phyloP scores from a whole-genome alignment of 108 stramenopile genomes.

The Schizochytrium sp. region DNA sequence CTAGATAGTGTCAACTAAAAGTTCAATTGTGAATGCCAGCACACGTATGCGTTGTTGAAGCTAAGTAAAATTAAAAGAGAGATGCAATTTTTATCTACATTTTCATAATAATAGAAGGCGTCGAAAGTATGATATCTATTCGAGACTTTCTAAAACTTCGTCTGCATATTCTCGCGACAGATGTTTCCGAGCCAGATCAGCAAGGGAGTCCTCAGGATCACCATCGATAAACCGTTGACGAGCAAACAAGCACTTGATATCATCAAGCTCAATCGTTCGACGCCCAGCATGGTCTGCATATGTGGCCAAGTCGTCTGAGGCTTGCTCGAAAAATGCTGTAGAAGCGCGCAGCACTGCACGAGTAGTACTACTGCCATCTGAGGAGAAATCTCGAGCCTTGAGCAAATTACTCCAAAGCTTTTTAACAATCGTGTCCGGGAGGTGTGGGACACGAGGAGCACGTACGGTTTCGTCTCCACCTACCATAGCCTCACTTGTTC shows the following conservation, averaged over 20 bases:
- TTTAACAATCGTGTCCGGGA: not conserved
- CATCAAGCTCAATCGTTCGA: not conserved
- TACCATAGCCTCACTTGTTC: not conserved
- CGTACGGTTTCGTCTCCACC: not conserved
- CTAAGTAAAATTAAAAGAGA: no score
- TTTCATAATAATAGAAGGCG: no score
- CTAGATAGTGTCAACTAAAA: no score
- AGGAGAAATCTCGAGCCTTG: not conserved
- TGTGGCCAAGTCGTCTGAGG: not conserved
- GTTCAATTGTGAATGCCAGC: no score
- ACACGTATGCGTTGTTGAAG: no score
- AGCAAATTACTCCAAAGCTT: conserved; percentile 22
- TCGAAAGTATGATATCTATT: not conserved
- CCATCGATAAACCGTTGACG: not conserved
- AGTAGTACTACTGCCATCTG: not conserved
- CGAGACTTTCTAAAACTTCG: not conserved
- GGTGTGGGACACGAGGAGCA: not conserved
- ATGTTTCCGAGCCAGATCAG: conserved; percentile 18
- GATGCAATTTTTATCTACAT: no score
- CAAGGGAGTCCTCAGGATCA: not conserved
- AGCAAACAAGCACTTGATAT: not conserved
- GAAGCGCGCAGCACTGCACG: conserved; percentile 23
- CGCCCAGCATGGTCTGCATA: conserved; percentile 27
- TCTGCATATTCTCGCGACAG: conserved; percentile 5
- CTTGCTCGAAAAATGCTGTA: conserved; percentile 20